Evolutionary conservation across 2,329 filamentous ascomycete species (phyloP).

Genomic region (Neonectria coccinea): DNA sequence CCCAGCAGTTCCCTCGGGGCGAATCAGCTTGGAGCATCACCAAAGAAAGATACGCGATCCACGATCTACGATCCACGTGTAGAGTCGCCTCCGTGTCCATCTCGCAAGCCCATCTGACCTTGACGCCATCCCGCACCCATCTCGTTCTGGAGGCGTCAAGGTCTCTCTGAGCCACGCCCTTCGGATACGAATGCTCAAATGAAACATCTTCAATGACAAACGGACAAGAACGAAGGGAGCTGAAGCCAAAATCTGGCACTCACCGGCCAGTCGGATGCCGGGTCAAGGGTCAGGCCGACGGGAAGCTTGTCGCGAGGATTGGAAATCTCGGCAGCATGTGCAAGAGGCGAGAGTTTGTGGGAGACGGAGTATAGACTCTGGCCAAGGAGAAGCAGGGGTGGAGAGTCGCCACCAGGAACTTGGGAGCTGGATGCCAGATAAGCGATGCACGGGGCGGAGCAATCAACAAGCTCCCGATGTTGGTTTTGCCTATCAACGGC

Average conservation of each 20-base stretch:
- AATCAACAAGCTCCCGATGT: slow-evolving; percentile 1
- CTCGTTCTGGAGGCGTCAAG: neutral
- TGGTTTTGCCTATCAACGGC: neutral
- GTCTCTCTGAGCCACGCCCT: neutral
- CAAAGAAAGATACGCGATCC: too few species aligned
- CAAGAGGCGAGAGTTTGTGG: neutral
- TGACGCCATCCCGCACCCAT: neutral
- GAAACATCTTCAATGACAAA: neutral
- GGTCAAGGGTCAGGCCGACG: neutral
- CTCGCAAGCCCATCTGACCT: neutral
- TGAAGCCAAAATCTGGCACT: neutral
- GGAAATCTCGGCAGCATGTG: neutral
- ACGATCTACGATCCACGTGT: too few species aligned
- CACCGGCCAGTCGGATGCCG: neutral
- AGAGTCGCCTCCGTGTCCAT: neutral
- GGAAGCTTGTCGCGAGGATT: neutral
- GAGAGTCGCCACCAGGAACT: neutral
- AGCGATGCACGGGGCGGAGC: neutral
- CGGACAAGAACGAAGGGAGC: neutral
- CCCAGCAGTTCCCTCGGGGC: too few species aligned
- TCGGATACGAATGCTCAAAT: neutral
- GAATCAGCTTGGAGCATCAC: too few species aligned
- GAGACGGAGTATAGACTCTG: neutral
- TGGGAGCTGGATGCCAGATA: neutral
- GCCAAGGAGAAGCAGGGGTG: neutral